A percentile compares a stretch with the other conserved stretches of the same genome.
These are phyloP conservation scores for Danielia reshetovae DNA, from an alignment of 805 yeast species.

Conservation along the genomic window DNA sequence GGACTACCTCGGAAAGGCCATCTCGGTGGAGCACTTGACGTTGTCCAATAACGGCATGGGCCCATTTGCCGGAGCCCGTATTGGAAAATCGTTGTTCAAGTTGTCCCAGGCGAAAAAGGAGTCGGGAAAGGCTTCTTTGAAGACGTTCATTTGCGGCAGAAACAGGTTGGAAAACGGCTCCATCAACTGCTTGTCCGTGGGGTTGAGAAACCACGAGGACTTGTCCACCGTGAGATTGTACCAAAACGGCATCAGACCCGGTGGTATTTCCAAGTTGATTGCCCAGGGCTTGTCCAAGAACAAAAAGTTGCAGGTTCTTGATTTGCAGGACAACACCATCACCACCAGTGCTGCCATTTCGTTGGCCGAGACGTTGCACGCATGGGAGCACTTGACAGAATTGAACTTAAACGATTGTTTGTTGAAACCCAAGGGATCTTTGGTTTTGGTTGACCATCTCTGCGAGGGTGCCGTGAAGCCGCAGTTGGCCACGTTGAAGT, in stretches of 20 bases:
- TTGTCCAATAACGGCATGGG: constrained; percentile 97
- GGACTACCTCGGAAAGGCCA: constrained; percentile 66
- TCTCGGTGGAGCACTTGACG: constrained; percentile 78
- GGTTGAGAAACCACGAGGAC: constrained; percentile 73
- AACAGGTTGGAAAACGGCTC: constrained; percentile 97
- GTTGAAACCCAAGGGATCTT: constrained; percentile 74
- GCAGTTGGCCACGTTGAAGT: constrained; percentile 54
- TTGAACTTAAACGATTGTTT: constrained; percentile 87
- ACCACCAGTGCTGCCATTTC: constrained; percentile 65
- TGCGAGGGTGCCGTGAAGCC: constrained; percentile 28
- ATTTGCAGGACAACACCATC: constrained; percentile 93
- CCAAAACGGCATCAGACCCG: constrained; percentile 97
- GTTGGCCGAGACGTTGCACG: constrained; percentile 36
- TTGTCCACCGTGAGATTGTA: constrained; percentile 74
- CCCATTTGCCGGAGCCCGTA: constrained; percentile 93
- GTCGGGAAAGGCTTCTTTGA: constrained; percentile 50
- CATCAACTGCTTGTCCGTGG: constrained; percentile 76
- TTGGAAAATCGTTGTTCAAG: constrained; percentile 78
- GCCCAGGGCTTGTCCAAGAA: constrained; percentile 66
- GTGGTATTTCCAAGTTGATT: constrained; percentile 76
- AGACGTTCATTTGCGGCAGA: constrained; percentile 93
- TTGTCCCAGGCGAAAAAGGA: constrained; percentile 61
- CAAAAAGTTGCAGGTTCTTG: constrained; percentile 60
- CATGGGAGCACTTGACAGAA: constrained; percentile 69
- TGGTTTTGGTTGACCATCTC: constrained; percentile 48